phyloP scores from a whole-genome alignment of 345 rosid species.

The Salix suchowensis region DNA sequence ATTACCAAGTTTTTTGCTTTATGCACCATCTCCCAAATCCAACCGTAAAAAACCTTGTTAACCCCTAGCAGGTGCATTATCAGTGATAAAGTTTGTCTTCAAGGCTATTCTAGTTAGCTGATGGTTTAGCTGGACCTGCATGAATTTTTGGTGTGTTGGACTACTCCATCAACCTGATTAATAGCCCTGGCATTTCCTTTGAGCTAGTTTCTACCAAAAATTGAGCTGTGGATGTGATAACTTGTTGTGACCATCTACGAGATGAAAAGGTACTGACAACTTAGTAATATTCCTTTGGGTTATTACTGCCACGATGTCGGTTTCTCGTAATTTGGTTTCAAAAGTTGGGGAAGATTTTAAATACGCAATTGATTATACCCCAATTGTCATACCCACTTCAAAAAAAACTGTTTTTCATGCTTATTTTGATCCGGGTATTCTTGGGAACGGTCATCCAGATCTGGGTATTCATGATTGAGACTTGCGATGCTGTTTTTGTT shows the following conservation, averaged over 20 bases:
- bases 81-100: background rate
- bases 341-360: conserved; percentile 77
- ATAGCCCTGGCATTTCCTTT: background rate
- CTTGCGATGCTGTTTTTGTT: conserved; percentile 61
- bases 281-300: conserved; percentile 26
- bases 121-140: background rate
- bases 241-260: background rate
- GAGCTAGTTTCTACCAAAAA: background rate
- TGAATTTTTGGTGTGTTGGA: background rate
- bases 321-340: conserved; percentile 48
- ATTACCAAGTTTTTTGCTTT: background rate
- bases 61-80: background rate
- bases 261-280: background rate
- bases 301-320: conserved; percentile 82
- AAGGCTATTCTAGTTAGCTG: background rate
- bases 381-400: conserved; percentile 40
- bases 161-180: background rate
- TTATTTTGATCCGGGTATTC: conserved; percentile 45
- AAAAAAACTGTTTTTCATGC: conserved; percentile 71
- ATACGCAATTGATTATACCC: conserved; percentile 37
- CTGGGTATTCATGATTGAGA: conserved; percentile 69
- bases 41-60: background rate
- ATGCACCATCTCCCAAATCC: background rate
- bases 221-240: background rate
- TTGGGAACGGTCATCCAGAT: conserved; percentile 41